These are phyloP conservation scores for Globisporangium nagaii DNA, from an alignment of 352 stramenopile genomes.

Conservation along the genomic window DNA sequence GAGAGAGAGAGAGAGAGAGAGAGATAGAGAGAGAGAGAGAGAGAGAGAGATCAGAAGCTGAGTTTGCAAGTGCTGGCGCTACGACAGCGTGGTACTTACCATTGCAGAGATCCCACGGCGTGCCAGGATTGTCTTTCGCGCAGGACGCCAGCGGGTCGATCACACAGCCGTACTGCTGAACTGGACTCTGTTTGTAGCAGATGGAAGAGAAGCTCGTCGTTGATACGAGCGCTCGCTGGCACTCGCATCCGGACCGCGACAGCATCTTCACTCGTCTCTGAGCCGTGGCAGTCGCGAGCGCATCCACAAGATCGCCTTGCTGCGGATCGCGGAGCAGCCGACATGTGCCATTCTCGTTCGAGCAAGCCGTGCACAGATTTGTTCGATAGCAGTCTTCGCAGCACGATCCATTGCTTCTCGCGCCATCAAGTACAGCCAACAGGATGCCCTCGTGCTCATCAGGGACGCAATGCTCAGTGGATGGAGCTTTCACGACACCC, in stretches of 20 bases:
- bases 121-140: neutral
- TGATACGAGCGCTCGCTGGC: constrained; percentile 11
- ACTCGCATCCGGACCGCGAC: constrained; percentile 24
- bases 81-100: constrained; percentile 8
- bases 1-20: too few species aligned
- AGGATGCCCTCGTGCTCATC: constrained; percentile 6
- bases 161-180: constrained; percentile 12
- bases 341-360: constrained; percentile 1
- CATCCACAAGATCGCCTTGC: neutral
- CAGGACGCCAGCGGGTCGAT: constrained; percentile 21
- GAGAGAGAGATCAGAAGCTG: neutral
- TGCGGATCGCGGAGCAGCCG: constrained; percentile 12
- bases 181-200: constrained; percentile 14
- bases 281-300: neutral
- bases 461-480: neutral
- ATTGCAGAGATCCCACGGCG: constrained; percentile 32
- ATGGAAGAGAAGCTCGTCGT: constrained; percentile 4
- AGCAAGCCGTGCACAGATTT: constrained; percentile 11
- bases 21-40: too few species aligned
- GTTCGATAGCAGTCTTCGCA: constrained; percentile 10
- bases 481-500: neutral
- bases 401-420: constrained; percentile 5
- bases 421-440: neutral
- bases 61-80: neutral
- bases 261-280: constrained; percentile 7